phyloP scores from a whole-genome alignment of 371 early-diverging fungal genomes.

The Sporodiniella umbellata region DNA sequence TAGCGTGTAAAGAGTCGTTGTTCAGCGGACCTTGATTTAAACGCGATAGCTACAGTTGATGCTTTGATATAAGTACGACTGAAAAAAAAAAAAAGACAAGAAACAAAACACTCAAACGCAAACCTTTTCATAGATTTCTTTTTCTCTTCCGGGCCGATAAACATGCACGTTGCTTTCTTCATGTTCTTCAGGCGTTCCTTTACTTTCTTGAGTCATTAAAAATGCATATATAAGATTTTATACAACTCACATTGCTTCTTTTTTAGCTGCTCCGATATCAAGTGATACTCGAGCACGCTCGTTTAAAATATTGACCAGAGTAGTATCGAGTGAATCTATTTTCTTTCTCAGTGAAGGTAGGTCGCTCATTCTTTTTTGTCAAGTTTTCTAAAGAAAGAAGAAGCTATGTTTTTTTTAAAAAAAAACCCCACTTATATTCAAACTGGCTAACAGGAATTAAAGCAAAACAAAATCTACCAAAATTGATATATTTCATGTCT shows the following conservation, averaged over 20 bases:
- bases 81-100: constrained; percentile 12
- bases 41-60: constrained; percentile 52
- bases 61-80: too few relatives aligned
- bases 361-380: constrained; percentile 36
- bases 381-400: not conserved
- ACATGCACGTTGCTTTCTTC: constrained; percentile 50
- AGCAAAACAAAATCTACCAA: not conserved
- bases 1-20: constrained; percentile 72
- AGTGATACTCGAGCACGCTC: constrained; percentile 86
- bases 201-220: not conserved
- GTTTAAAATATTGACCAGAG: constrained; percentile 76
- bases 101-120: not conserved
- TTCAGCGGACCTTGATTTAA: constrained; percentile 83
- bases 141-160: constrained; percentile 66
- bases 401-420: not conserved
- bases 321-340: constrained; percentile 78
- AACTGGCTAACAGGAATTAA: constrained; percentile 2
- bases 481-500: not conserved
- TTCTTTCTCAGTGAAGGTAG: constrained; percentile 54
- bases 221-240: not conserved
- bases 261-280: constrained; percentile 80
- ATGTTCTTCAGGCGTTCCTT: constrained; percentile 14
- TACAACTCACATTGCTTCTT: constrained; percentile 8
- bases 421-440: too few relatives aligned
- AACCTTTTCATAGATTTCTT: constrained; percentile 66